Evolutionary conservation across 2,329 filamentous ascomycete genomes (phyloP).

Genomic region (Colletotrichum magnum): DNA sequence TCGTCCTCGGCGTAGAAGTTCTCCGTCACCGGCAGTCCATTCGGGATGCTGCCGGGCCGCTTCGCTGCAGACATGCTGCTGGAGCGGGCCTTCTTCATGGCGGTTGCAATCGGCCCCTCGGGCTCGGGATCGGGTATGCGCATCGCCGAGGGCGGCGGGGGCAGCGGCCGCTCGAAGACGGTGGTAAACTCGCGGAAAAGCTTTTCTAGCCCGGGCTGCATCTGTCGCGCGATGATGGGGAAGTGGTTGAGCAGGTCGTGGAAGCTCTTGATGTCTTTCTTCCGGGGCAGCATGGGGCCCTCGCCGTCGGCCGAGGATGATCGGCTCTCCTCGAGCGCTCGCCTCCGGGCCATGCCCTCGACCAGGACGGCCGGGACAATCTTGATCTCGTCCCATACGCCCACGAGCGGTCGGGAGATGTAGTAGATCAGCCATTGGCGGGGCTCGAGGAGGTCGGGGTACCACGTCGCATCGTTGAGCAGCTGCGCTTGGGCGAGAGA

Average conservation of each 20-base stretch:
- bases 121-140: constrained; percentile 72
- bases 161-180: constrained; percentile 87
- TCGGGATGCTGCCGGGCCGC: constrained; percentile 48
- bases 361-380: constrained; percentile 76
- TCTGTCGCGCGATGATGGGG: constrained; percentile 94
- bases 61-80: constrained; percentile 58
- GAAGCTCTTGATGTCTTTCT: constrained; percentile 94
- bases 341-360: constrained; percentile 57
- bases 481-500: constrained; percentile 90
- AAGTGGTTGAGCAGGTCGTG: constrained; percentile 91
- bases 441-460: constrained; percentile 88
- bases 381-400: constrained; percentile 82
- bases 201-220: constrained; percentile 92
- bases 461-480: constrained; percentile 87
- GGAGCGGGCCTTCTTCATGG: constrained; percentile 69
- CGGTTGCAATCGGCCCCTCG: constrained; percentile 68
- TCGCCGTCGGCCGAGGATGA: constrained; percentile 57
- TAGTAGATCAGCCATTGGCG: constrained; percentile 98
- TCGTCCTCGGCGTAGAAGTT: constrained; percentile 87
- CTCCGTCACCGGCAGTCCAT: constrained; percentile 67
- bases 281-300: constrained; percentile 68
- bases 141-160: constrained; percentile 76
- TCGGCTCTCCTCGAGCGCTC: constrained; percentile 54
- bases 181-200: constrained; percentile 91
- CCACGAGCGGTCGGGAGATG: constrained; percentile 90